Evolutionary conservation across 208 protist genomes (phyloP), one percentile per base, ranked within the genome.

Genomic region (Crithidia thermophila): DNA sequence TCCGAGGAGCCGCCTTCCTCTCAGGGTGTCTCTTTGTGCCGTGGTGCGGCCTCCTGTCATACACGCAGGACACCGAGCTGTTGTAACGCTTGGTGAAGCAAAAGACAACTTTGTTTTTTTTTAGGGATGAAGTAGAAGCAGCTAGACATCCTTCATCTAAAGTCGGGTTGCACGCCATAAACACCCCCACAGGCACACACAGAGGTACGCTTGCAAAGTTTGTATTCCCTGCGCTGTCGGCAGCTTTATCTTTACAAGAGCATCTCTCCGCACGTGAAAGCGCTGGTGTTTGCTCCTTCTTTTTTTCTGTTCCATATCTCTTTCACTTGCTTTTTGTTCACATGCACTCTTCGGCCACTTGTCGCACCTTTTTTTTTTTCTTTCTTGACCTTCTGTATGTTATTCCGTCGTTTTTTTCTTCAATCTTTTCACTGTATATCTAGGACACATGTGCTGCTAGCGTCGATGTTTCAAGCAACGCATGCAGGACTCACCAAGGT

Each of bases 21-120:
- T 58, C 58, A 31, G 67, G 58, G 31, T 52, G 34, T 11, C 46
- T 88, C 18, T 57, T 82, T 20, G 71, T 85, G n/a, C 84, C 84
- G 14, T 94, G 88, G 88, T 73, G 68, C 33, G 79, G 77, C 0
- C 75, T 77, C 1, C 56, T 87, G 7, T 81, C 79, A 5, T 75
- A 87, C 56, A 69, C 65, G 10, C 88, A 94, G 52, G 36, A 45
- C 23, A 75, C 25, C 23, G 49, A 69, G 2, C 59, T 93, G n/a
- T 42, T 90, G 11, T 93, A 76, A 65, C 7, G 21, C 8, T 21
- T 28, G 4, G 13, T 4, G 7, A 4, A 6, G 7, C 0, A 21
- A 0, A 37, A 0, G 14, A 11, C 10, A n/a, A 28, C 18, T 3
- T 11, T n/a, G 51, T 6, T 37, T 8, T 34, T n/a, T n/a, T n/a